Evolutionary conservation across 768 basidiomycete species (phyloP), one percentile per base, ranked within the genome.

Genomic region (Mycena galericulata): DNA sequence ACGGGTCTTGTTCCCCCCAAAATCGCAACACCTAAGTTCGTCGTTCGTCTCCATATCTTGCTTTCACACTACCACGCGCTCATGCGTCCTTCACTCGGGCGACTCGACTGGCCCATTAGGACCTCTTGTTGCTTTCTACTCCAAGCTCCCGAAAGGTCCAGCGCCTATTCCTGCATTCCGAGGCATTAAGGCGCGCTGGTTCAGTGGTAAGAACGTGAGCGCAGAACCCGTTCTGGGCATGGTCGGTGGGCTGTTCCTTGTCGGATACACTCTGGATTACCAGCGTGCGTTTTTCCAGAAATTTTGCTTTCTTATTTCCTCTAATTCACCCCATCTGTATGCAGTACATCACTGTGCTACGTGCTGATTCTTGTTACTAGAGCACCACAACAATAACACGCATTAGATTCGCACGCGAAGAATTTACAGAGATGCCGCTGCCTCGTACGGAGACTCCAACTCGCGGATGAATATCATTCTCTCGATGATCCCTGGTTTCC

Each of bases 1-100:
- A 87, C 77, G 81, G n/a, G n/a, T n/a, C 86, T 94, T 62, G 87
- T 94, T 57, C 92, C 92, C 24, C 92, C 92, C 55, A 94, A 94
- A 81, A 88, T 94, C 72, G 92, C 92, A 59, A 89, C 91, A 8
- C 91, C 92, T 1, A 82, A 86, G 34, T 86, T 89, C 56, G 87
- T 93, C 61, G 91, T 92, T 74, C 69, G 88, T 80, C 8, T 20
- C 26, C n/a, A n/a, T 22, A 11, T 34, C 38, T 10, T 30, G 20
- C 53, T 11, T 27, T 51, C 53, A n/a, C 9, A 32, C 11, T 18
- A 10, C 5, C 30, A 32, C 47, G 46, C 36, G 57, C 54, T 53
- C n/a, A n/a, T n/a, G n/a, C n/a, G 67, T 43, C 60, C 61, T 49
- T 32, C 49, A 92, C 90, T 87, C 90, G 20, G 84, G 89, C 40